A percentile compares a stretch with the other conserved stretches of the same genome.
phyloP scores from a whole-genome alignment of 768 basidiomycete species.

The Boletus vermiculosoides region DNA sequence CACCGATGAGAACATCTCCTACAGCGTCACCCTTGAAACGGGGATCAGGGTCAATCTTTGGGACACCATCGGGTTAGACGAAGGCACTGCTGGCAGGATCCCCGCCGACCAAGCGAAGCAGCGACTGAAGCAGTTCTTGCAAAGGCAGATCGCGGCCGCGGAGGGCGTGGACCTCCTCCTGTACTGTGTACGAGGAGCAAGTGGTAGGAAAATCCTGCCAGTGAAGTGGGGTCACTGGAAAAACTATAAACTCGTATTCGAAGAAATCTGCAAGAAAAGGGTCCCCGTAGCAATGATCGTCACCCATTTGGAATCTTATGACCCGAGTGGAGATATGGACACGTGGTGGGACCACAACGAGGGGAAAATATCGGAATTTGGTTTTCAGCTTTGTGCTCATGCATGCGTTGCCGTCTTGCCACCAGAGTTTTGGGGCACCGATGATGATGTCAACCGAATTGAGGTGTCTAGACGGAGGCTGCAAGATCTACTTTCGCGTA shows the following conservation, averaged over 20 bases:
- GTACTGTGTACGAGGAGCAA: constrained; percentile 29
- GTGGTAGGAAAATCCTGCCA: constrained; percentile 10
- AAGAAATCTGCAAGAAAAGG: constrained; percentile 25
- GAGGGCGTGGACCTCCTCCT: constrained; percentile 29
- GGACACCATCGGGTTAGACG: constrained; percentile 38
- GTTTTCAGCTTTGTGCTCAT: constrained; percentile 34
- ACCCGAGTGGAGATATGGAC: constrained; percentile 28
- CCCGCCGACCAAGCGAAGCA: constrained; percentile 16
- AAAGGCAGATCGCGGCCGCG: constrained; percentile 10
- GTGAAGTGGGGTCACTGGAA: constrained; percentile 17
- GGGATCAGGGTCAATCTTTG: constrained; percentile 24
- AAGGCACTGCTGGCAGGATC: constrained; percentile 24
- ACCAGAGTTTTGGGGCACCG: neutral
- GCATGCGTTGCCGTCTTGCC: constrained; percentile 37
- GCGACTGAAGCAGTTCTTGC: constrained; percentile 28
- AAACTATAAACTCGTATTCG: constrained; percentile 25
- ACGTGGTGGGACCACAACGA: constrained; percentile 38
- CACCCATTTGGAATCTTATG: constrained; percentile 29
- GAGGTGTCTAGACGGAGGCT: constrained; percentile 13
- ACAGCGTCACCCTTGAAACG: constrained; percentile 18
- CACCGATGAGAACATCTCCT: constrained; percentile 24
- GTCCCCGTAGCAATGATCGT: constrained; percentile 27
- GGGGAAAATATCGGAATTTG: constrained; percentile 22
- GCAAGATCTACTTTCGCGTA: constrained; percentile 5
- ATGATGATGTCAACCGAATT: constrained; percentile 6